A percentile compares a stretch with the other conserved stretches of the same genome.
These are phyloP conservation scores for Chlamydomonas applanata DNA, from an alignment of 139 green algal species.

Conservation along the genomic window DNA sequence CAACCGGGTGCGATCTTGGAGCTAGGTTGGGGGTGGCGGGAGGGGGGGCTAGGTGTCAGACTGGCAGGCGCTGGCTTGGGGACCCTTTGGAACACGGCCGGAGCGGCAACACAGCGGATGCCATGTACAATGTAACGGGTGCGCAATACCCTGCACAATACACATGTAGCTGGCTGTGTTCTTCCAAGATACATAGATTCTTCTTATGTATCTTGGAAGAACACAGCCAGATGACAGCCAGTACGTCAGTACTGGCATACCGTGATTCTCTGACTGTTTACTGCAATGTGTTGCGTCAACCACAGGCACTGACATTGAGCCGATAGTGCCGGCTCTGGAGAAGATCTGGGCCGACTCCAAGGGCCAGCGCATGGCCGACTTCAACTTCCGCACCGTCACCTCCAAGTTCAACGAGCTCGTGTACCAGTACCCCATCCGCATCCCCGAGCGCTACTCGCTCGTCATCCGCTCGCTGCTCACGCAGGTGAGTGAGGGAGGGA, in stretches of 20 bases:
- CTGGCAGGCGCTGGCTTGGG: too few relatives aligned
- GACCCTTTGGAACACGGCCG: too few relatives aligned
- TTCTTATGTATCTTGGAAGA: neutral
- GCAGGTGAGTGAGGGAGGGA: constrained; percentile 48
- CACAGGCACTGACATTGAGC: constrained; percentile 85
- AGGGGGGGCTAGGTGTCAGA: too few relatives aligned
- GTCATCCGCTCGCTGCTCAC: constrained; percentile 92
- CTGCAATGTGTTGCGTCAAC: too few relatives aligned
- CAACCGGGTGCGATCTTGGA: constrained; percentile 27
- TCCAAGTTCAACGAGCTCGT: constrained; percentile 98
- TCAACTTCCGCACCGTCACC: constrained; percentile 97
- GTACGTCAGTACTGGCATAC: neutral
- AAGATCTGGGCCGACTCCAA: constrained; percentile 93
- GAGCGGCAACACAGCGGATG: too few relatives aligned
- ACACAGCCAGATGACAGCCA: neutral
- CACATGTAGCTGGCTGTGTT: neutral
- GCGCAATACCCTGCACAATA: too few relatives aligned
- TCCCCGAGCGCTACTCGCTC: constrained; percentile 96
- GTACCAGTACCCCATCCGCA: constrained; percentile 99
- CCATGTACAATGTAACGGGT: too few relatives aligned
- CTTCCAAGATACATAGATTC: neutral
- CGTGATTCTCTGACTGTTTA: too few relatives aligned
- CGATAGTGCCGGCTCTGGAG: constrained; percentile 93
- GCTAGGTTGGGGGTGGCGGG: too few relatives aligned
- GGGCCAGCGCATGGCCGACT: constrained; percentile 81